Percentiles rank a stretch among this genome's conserved stretches.
These are phyloP conservation scores for Phytophthora gonapodyides DNA, from an alignment of 352 stramenopile genomes.

Conservation along the genomic window DNA sequence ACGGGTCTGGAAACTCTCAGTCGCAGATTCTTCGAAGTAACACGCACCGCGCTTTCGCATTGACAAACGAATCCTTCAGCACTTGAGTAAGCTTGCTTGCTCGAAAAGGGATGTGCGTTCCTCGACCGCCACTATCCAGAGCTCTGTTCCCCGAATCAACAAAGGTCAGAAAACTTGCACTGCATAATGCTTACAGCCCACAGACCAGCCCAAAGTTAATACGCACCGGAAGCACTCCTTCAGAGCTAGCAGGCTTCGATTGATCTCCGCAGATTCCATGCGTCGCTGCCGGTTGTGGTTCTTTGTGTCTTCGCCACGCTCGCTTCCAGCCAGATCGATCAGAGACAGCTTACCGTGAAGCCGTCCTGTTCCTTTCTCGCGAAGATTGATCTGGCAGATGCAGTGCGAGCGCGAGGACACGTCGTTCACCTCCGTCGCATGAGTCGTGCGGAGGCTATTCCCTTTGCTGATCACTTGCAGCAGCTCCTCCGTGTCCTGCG, in stretches of 20 bases:
- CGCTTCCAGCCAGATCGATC: constrained; percentile 97
- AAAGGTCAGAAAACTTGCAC: constrained; percentile 1
- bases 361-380: constrained; percentile 49
- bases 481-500: constrained; percentile 87
- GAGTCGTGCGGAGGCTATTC: constrained; percentile 94
- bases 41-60: constrained; percentile 83
- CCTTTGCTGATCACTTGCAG: constrained; percentile 93
- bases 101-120: constrained; percentile 95
- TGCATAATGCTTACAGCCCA: not conserved
- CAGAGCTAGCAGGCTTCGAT: constrained; percentile 96
- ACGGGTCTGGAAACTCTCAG: not conserved
- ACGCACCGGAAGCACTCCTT: constrained; percentile 96
- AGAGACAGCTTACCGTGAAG: constrained; percentile 93
- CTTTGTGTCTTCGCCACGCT: constrained; percentile 95
- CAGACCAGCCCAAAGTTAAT: not conserved
- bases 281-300: constrained; percentile 92
- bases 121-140: constrained; percentile 89
- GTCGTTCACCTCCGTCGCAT: constrained; percentile 97
- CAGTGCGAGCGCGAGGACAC: constrained; percentile 94
- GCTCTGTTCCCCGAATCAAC: constrained; percentile 46
- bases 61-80: constrained; percentile 98
- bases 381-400: constrained; percentile 94
- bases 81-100: constrained; percentile 97
- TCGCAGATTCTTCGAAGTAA: no score
- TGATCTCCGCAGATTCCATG: constrained; percentile 98